A percentile compares a stretch with the other conserved stretches of the same genome.
Conservation (phyloP, 805 yeast species). For the Schwanniomyces yamadae region DNA sequence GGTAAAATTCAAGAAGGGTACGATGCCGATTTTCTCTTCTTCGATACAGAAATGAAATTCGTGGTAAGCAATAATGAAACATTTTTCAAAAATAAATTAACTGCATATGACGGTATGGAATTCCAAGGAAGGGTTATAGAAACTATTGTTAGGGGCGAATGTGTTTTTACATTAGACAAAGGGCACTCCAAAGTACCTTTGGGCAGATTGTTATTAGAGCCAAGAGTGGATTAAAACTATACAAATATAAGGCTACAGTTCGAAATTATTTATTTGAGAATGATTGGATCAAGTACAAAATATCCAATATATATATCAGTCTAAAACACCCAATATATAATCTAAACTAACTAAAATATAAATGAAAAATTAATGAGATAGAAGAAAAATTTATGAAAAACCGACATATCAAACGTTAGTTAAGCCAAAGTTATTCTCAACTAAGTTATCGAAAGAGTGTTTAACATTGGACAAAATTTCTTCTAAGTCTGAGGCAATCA, state of each 20-base stretch:
- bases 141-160: conserved; percentile 75
- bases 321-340: not conserved
- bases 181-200: conserved; percentile 59
- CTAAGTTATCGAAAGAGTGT: not conserved
- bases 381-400: too few species aligned
- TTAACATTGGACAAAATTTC: not conserved
- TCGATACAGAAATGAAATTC: conserved; percentile 61
- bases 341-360: not conserved
- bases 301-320: not conserved
- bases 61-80: conserved; percentile 54
- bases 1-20: conserved; percentile 72
- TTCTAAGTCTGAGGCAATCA: not conserved
- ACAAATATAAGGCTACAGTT: not conserved
- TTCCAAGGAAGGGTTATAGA: conserved; percentile 74
- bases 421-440: not conserved
- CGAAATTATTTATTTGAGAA: too few species aligned
- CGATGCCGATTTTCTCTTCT: conserved; percentile 87
- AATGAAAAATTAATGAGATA: not conserved
- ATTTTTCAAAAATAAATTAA: conserved; percentile 79
- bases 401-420: too few species aligned
- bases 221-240: conserved; percentile 38
- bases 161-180: conserved; percentile 55
- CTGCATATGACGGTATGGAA: conserved; percentile 77
- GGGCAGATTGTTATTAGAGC: conserved; percentile 63
- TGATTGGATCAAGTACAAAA: too few species aligned